Base-by-base conservation (phyloP, 441 rosid genomes). In the Gossypium gossypioides region DNA sequence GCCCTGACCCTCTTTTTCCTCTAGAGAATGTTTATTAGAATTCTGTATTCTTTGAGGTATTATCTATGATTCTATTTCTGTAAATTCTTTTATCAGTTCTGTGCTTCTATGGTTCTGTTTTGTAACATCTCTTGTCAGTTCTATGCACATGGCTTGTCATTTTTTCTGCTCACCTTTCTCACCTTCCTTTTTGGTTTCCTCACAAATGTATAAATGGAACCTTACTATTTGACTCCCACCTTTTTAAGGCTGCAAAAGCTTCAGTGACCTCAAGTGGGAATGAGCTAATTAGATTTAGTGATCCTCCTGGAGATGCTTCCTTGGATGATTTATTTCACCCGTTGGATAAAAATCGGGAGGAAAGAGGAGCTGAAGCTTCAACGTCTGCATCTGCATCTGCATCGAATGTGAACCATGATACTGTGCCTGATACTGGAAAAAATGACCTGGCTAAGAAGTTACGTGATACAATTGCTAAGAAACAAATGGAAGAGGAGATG, bases 291-390 rank as follows among this genome's bases (percentile, higher is more conserved):
- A 92, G 87, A 82, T 92, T 91, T 78, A 92, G 96, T 77, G 97
- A 95, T 77, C 82, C 96, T 76, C 98, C 98, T 13, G 96, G 96
- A 82, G 99, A 92, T 87, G 98, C 97, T 78, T 91, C 85, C 66
- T 82, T 92, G 84, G 98, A 92, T 77, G 99, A 92, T 87, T 81
- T 92, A 79, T 95, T 95, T 86, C 99, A 85, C 79, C 93, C 92
- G 32, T 55, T 81, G 81, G 93, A 91, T 72, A 92, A 84, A 81
- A 76, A 67, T 71, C 46, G 72, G 16, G 88, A 82, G 77, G 86
- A 80, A 76, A 85, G 73, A 64, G 78, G 80, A 57, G 81, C 83
- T 71, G 90, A 86, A 80, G 91, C 97, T 77, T 89, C 97, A 75
- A 84, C 95, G 71, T 92, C 96, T 74, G 81, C 81, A 50, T 84